Evolutionary conservation across 768 basidiomycete genomes (phyloP).

Genomic region (Pilatotrama ljubarskyi): DNA sequence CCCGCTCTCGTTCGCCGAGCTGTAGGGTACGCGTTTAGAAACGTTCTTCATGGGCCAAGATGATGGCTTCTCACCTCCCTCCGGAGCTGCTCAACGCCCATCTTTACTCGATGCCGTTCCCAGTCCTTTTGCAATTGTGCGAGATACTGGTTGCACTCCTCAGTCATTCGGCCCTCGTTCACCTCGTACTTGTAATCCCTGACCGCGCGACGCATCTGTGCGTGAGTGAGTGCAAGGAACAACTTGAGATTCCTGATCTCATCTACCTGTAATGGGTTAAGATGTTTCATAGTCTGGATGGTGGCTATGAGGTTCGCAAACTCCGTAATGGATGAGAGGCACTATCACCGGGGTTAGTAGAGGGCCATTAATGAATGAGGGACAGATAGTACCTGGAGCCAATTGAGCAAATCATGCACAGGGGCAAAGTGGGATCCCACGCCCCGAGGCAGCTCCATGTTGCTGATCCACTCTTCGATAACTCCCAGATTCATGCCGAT

Average conservation of each 20-base stretch:
- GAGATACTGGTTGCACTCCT: conserved; percentile 93
- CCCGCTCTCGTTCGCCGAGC: conserved; percentile 70
- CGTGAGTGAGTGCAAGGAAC: neutral
- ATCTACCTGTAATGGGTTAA: conserved; percentile 89
- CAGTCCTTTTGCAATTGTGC: conserved; percentile 96
- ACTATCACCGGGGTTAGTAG: conserved; percentile 42
- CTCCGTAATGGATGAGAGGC: conserved; percentile 82
- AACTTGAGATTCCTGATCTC: neutral
- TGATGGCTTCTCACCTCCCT: conserved; percentile 61
- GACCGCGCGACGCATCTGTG: conserved; percentile 88
- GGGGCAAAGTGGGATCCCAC: conserved; percentile 81
- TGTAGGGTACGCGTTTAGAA: conserved; percentile 31
- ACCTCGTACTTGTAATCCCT: conserved; percentile 94
- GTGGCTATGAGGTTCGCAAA: conserved; percentile 88
- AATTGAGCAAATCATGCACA: conserved; percentile 78
- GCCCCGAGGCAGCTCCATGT: conserved; percentile 76
- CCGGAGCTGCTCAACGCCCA: conserved; percentile 81
- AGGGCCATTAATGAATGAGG: neutral
- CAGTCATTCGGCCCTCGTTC: conserved; percentile 87
- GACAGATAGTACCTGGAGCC: conserved; percentile 67
- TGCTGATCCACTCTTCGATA: conserved; percentile 90
- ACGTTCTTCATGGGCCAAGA: neutral
- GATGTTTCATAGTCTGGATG: conserved; percentile 79
- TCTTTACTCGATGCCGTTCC: conserved; percentile 87
- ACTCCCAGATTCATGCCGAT: conserved; percentile 83